Percentiles rank a stretch among this genome's conserved stretches.
These are phyloP conservation scores for Protea cynaroides DNA, from an alignment of 164 flowering plant species.

Conservation along the genomic window DNA sequence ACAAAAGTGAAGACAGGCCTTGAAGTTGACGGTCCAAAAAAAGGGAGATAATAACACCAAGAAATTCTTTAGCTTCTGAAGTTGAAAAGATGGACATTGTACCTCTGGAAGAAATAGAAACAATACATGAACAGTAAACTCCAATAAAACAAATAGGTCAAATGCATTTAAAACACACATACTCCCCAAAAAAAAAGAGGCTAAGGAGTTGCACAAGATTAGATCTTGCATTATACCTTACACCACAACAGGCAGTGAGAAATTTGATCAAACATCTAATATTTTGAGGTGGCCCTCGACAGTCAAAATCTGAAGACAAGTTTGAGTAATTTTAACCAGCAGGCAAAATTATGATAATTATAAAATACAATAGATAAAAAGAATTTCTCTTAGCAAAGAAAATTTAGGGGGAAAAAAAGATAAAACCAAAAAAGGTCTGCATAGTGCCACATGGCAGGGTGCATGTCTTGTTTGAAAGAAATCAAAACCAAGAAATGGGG, in stretches of 20 bases:
- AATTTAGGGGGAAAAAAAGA: no score
- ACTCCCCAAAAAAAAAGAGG: neutral
- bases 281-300: constrained; percentile 63
- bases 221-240: constrained; percentile 40
- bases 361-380: neutral
- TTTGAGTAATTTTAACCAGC: neutral
- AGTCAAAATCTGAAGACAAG: constrained; percentile 34
- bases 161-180: neutral
- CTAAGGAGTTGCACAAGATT: neutral
- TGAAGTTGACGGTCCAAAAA: constrained; percentile 67
- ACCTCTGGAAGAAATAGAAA: constrained; percentile 33
- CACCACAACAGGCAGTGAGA: constrained; percentile 42
- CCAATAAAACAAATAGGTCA: neutral
- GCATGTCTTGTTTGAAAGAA: constrained; percentile 87
- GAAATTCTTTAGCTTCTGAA: constrained; percentile 59
- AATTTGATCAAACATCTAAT: constrained; percentile 70
- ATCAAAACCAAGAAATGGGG: constrained; percentile 77
- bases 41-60: constrained; percentile 37
- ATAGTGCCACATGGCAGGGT: constrained; percentile 36
- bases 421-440: no score
- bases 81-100: constrained; percentile 35
- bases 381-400: neutral
- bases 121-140: no score
- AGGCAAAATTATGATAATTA: neutral
- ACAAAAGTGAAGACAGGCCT: constrained; percentile 45